phyloP scores from a whole-genome alignment of 108 stramenopile genomes.

The Nitzschia sp. region DNA sequence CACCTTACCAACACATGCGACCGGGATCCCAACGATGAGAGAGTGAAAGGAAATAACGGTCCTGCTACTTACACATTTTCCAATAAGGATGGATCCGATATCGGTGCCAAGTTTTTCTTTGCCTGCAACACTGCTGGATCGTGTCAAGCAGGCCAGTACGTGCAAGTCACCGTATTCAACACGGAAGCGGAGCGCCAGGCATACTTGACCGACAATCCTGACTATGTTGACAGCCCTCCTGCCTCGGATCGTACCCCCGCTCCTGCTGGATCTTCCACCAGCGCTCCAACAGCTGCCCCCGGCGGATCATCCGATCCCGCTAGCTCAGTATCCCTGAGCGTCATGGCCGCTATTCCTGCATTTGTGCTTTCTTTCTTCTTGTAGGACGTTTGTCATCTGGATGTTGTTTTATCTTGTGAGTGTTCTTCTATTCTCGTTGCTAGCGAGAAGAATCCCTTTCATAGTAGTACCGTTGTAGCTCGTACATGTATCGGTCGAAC shows the following conservation, averaged over 20 bases:
- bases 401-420: too few species aligned
- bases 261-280: background rate
- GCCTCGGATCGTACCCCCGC: background rate
- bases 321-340: too few species aligned
- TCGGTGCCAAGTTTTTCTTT: background rate
- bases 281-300: too few species aligned
- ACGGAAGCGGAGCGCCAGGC: background rate
- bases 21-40: background rate
- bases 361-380: too few species aligned
- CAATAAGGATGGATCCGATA: background rate
- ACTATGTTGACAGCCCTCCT: background rate
- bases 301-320: too few species aligned
- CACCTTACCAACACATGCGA: background rate
- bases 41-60: slow-evolving; percentile 1
- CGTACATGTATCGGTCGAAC: slow-evolving; percentile 34
- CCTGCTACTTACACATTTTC: background rate
- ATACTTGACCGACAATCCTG: background rate
- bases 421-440: too few species aligned
- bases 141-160: background rate
- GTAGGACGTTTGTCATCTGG: too few species aligned
- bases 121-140: slow-evolving; percentile 6
- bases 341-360: too few species aligned
- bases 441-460: background rate
- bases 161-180: background rate
- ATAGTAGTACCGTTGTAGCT: slow-evolving; percentile 19